Conservation (phyloP, 2,329 filamentous ascomycete species). For the Phialophora macrospora region DNA sequence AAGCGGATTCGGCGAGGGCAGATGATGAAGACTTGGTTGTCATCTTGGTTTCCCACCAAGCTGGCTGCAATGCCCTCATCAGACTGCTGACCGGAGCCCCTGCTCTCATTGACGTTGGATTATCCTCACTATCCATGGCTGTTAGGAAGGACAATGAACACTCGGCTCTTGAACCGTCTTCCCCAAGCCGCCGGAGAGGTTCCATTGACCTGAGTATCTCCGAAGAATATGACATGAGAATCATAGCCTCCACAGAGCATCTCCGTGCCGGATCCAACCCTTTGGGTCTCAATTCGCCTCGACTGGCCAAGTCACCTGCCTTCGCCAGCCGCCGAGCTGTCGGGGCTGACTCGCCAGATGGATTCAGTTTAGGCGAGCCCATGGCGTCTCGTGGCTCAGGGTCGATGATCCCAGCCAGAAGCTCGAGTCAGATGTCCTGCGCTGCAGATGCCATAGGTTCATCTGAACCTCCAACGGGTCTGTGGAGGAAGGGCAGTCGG, state of each 20-base stretch:
- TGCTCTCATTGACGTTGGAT: constrained; percentile 84
- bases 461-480: constrained; percentile 23
- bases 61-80: constrained; percentile 93
- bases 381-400: constrained; percentile 17
- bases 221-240: constrained; percentile 63
- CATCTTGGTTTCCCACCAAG: constrained; percentile 89
- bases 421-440: constrained; percentile 28
- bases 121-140: constrained; percentile 91
- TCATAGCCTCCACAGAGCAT: constrained; percentile 66
- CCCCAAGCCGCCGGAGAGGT: constrained; percentile 32
- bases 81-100: constrained; percentile 90
- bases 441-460: constrained; percentile 19
- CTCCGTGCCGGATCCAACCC: constrained; percentile 56
- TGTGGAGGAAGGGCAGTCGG: constrained; percentile 33
- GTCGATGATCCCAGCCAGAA: constrained; percentile 24
- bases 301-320: constrained; percentile 36
- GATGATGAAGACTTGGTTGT: constrained; percentile 76
- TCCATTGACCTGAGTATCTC: constrained; percentile 47
- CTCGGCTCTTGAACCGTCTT: constrained; percentile 23
- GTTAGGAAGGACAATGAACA: constrained; percentile 58
- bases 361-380: constrained; percentile 37
- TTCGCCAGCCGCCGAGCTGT: constrained; percentile 35
- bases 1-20: constrained; percentile 57
- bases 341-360: constrained; percentile 36
- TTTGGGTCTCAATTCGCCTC: constrained; percentile 38